A percentile compares a stretch with the other conserved stretches of the same genome.
Evolutionary conservation across 208 protist genomes (phyloP).

Genomic region (Ichthyophonus hoferi): DNA sequence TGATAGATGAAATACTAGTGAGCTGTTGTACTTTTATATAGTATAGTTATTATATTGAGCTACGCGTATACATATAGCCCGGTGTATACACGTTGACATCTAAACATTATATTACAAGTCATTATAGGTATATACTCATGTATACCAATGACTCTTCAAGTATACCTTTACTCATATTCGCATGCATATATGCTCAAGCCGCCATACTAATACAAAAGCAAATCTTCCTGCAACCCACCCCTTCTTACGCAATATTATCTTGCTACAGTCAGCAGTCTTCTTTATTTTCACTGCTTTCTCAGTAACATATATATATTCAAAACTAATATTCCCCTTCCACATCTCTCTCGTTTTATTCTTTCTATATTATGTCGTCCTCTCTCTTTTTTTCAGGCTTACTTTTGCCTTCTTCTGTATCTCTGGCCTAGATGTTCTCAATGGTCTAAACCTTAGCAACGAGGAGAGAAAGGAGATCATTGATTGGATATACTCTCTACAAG

Average conservation of each 20-base stretch:
- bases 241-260: not conserved
- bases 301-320: not conserved
- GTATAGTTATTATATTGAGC: too few species aligned
- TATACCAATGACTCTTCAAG: not conserved
- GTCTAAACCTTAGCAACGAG: not conserved
- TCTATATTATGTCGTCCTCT: not conserved
- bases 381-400: not conserved
- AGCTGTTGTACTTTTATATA: too few species aligned
- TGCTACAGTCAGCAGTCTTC: not conserved
- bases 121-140: not conserved
- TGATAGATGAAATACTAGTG: too few species aligned
- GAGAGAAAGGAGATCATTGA: not conserved
- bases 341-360: not conserved
- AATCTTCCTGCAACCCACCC: not conserved
- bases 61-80: too few species aligned
- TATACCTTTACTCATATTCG: not conserved
- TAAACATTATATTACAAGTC: not conserved
- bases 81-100: not conserved
- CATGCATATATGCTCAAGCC: not conserved
- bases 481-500: conserved; percentile 9
- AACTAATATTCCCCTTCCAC: not conserved
- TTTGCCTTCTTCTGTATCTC: conserved; percentile 29
- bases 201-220: not conserved
- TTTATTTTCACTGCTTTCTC: not conserved
- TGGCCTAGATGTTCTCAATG: conserved; percentile 14